Conservation (phyloP, 2,329 filamentous ascomycete species). For the Cladosporium sp. region DNA sequence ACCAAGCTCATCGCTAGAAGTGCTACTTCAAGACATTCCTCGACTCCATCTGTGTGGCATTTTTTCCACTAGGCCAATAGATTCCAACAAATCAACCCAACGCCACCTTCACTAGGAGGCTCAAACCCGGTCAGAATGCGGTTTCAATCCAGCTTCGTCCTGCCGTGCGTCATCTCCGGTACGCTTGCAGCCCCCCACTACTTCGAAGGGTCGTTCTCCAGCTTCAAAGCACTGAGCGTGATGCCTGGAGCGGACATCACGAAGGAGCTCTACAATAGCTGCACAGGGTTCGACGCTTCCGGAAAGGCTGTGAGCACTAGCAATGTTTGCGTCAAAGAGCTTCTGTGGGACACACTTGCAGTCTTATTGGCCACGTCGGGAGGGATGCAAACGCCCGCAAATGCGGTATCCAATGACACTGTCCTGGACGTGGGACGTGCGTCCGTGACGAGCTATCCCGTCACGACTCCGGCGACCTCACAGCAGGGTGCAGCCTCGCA, state of each 20-base stretch:
- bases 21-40: too few species aligned
- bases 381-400: neutral
- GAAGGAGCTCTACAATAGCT: neutral
- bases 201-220: neutral
- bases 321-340: neutral
- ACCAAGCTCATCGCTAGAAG: too few species aligned
- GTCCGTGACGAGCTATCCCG: neutral
- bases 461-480: neutral
- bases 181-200: neutral
- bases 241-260: neutral
- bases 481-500: neutral
- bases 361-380: neutral
- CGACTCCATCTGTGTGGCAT: too few species aligned
- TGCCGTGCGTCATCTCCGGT: neutral
- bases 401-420: neutral
- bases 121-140: too few species aligned
- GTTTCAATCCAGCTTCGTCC: neutral
- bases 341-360: neutral
- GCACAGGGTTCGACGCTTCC: neutral
- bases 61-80: too few species aligned
- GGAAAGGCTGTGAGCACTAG: neutral
- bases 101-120: too few species aligned
- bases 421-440: neutral
- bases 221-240: neutral
- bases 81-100: too few species aligned